Conservation (phyloP, 2,329 filamentous ascomycete species). For the Purpureocillium lavendulum region DNA sequence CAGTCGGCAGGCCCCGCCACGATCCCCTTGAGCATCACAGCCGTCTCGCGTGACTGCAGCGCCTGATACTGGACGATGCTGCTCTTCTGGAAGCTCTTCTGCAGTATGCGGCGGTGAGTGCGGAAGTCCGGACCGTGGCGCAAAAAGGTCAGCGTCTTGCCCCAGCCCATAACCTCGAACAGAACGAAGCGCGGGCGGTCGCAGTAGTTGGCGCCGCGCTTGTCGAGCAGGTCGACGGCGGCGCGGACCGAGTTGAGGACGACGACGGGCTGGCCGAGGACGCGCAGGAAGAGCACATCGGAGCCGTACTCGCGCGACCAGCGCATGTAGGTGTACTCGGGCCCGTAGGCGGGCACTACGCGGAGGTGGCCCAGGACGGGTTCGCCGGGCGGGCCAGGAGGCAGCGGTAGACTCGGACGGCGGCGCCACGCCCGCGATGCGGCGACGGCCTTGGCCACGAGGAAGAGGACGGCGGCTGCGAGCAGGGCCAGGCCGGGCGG, state of each 20-base stretch:
- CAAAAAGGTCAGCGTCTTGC: slow-evolving; percentile 35
- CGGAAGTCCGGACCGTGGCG: slow-evolving; percentile 31
- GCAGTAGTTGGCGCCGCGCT: slow-evolving; percentile 33
- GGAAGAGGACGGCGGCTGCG: slow-evolving; percentile 2
- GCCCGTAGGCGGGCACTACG: slow-evolving; percentile 27
- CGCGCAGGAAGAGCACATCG: slow-evolving; percentile 22
- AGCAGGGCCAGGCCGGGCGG: slow-evolving; percentile 3
- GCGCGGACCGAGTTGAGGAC: slow-evolving; percentile 34
- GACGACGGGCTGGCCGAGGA: slow-evolving; percentile 25
- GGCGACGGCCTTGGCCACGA: slow-evolving; percentile 6
- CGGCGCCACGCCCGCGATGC: neutral
- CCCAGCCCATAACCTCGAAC: slow-evolving; percentile 36
- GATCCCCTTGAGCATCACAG: slow-evolving; percentile 20
- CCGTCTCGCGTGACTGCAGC: slow-evolving; percentile 26
- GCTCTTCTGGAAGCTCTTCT: slow-evolving; percentile 31
- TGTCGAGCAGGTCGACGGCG: slow-evolving; percentile 35
- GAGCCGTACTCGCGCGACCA: slow-evolving; percentile 41
- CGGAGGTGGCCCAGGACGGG: slow-evolving; percentile 34
- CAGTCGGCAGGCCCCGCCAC: slow-evolving; percentile 21
- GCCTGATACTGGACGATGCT: slow-evolving; percentile 23
- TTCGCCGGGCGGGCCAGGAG: slow-evolving; percentile 23
- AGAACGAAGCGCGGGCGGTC: slow-evolving; percentile 36
- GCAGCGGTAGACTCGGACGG: slow-evolving; percentile 13
- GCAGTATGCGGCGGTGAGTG: slow-evolving; percentile 34
- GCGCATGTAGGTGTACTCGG: slow-evolving; percentile 20